Evolutionary conservation across 2,329 filamentous ascomycete species (phyloP), one percentile per base, ranked within the genome.

Genomic region (Penicillium verrucosum): DNA sequence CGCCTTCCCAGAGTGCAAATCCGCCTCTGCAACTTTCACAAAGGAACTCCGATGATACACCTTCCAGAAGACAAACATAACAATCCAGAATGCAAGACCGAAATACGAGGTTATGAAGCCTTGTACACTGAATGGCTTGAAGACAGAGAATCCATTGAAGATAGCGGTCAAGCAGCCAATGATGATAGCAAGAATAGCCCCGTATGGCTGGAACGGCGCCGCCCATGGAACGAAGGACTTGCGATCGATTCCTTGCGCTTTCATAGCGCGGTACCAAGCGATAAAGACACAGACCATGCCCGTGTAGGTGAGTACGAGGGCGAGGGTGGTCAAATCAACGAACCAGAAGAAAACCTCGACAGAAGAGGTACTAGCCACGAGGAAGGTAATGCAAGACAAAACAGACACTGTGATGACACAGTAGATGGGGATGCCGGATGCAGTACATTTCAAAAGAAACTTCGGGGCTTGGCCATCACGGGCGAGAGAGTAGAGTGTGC

Each of bases 311-410:
- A 69, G 59, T 2, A 69, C 61, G 5, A 70, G 60, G 27, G 65
- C 66, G 45, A 65, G 65, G 57, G 72, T 70, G 2, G 74, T 79
- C 60, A 89, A 74, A 48, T 83, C 86, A 38, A 89, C 82, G 62
- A 91, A 85, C 88, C 88, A 91, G 57, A 80, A 81, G 62, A 91
- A 79, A 1, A 90, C 89, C 37, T 83, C 83, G 23, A 86, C 82
- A 0, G 85, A 81, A 50, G 80, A 80, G 54, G 81, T 79, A 8
- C 82, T 85, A 10, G 91, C 79, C 68, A 90, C 85, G 25, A 91
- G 77, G 75, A 90, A 92, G 1, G 87, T 85, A 8, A 93, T 76
- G 30, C 89, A 78, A 2, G 87, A 83, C 61, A 92, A 84, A 2
- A 82, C 70, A 27, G 89, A 80, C 0, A 89, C 87, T 16, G 85